Base-by-base conservation (phyloP, 2,329 filamentous ascomycete species). In the Madurella mycetomatis region DNA sequence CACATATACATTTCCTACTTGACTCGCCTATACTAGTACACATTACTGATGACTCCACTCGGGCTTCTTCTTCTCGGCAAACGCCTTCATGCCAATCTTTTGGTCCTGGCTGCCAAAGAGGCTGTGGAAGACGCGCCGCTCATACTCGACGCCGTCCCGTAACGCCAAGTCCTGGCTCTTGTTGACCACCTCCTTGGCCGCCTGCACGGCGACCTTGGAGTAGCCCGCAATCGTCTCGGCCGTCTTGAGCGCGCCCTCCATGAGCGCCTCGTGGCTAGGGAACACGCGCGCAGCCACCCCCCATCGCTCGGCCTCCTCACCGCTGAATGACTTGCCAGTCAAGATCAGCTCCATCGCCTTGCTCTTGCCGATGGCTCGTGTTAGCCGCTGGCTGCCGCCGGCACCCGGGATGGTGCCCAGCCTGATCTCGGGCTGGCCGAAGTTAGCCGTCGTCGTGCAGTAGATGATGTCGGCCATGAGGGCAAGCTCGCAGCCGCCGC, bases 401-500 rank as follows among this genome's bases (percentile, higher is more conserved):
- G 89, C 94, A 3, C 94, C 94, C 1, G 94, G 94, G 53, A 97
- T 90, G 2, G 88, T 88, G 25, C 94, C 94, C 2, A 99, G 80
- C 75, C 95, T 96, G 76, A 99, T 90, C 77, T 99, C 94, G 1
- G 94, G 94, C 75, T 97, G 94, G 12, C 94, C 94, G 69, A 99
- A 96, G 65, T 90, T 95, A 61, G 94, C 92, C 15, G 73, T 83
- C 48, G 86, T 80, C 2, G 88, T 92, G 74, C 89, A 94, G 78
- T 97, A 97, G 56, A 99, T 74, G 62, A 97, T 86, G 70, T 99
- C 94, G 67, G 88, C 90, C 94, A 97, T 99, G 79, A 99, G 88
- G 47, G 94, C 92, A 13, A 99, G 82, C 76, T 99, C 94, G 70
- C 94, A 99, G 45, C 94, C 94, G 50, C 94, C 94, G 25, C 94